Evolutionary conservation across 441 rosid species (phyloP).

Genomic region (Jatropha podagrica): DNA sequence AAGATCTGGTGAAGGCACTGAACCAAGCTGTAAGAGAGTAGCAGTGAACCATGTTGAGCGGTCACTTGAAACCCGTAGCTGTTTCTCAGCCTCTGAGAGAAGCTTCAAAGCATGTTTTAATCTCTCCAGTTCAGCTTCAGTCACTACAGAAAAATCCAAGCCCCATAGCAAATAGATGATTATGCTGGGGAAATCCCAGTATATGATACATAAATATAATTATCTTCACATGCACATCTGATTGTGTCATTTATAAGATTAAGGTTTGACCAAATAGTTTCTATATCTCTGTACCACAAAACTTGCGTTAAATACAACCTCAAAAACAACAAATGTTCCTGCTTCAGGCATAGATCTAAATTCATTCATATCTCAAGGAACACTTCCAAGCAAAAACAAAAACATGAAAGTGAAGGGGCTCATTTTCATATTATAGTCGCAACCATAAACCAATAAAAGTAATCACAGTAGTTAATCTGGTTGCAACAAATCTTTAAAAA

Average conservation of each 20-base stretch:
- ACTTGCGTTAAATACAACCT: neutral
- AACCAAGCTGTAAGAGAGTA: slow-evolving; percentile 90
- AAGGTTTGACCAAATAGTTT: neutral
- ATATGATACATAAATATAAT: neutral
- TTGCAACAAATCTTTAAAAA: neutral
- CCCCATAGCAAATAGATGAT: slow-evolving; percentile 6
- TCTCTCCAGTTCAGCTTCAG: slow-evolving; percentile 79
- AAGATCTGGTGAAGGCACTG: slow-evolving; percentile 73
- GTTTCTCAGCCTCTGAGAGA: slow-evolving; percentile 97
- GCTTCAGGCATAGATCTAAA: neutral
- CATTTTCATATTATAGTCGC: neutral
- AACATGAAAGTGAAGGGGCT: neutral
- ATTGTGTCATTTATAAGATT: neutral
- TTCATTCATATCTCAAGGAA: neutral
- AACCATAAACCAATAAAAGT: neutral
- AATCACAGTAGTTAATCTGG: neutral
- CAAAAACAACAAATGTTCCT: slow-evolving; percentile 1
- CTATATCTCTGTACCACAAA: neutral
- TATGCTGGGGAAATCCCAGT: neutral
- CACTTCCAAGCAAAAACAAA: neutral
- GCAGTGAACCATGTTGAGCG: slow-evolving; percentile 99
- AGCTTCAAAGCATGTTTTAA: slow-evolving; percentile 93
- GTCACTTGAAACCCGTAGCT: slow-evolving; percentile 80
- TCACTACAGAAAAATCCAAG: slow-evolving; percentile 51
- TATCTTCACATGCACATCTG: neutral